Evolutionary conservation across 2,329 filamentous ascomycete genomes (phyloP).

Genomic region (Purpureocillium takamizusanense): DNA sequence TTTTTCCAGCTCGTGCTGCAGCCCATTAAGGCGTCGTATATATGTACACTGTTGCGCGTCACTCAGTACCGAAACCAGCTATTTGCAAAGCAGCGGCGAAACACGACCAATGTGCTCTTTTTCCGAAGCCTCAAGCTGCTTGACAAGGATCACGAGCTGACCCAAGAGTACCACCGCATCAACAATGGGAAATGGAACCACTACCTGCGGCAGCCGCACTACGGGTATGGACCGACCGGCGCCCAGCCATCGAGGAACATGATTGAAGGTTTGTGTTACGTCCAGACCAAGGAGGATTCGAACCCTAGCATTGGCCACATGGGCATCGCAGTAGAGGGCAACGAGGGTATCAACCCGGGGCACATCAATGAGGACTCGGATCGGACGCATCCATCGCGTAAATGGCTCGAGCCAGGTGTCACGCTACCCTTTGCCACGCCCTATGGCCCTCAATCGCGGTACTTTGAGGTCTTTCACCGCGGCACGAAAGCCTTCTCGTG

Average conservation of each 20-base stretch:
- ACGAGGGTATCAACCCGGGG: constrained; percentile 23
- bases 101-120: constrained; percentile 42
- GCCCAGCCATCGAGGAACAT: constrained; percentile 41
- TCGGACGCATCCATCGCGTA: constrained; percentile 31
- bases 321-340: constrained; percentile 21
- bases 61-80: constrained; percentile 39
- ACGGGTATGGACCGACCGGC: constrained; percentile 27
- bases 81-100: constrained; percentile 47
- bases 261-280: constrained; percentile 42
- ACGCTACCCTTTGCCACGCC: constrained; percentile 22
- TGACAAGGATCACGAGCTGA: constrained; percentile 39
- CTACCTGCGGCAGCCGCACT: constrained; percentile 41
- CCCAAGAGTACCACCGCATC: constrained; percentile 40
- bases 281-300: constrained; percentile 38
- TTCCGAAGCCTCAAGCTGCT: constrained; percentile 39
- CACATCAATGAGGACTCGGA: constrained; percentile 45
- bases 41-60: constrained; percentile 39
- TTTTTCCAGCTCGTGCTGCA: constrained; percentile 55
- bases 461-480: constrained; percentile 25
- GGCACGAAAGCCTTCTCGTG: constrained; percentile 21
- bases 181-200: constrained; percentile 47
- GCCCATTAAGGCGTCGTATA: constrained; percentile 47
- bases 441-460: constrained; percentile 18
- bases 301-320: constrained; percentile 33
- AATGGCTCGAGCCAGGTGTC: constrained; percentile 18